Evolutionary conservation across 768 basidiomycete species (phyloP).

Genomic region (Thelephora ganbajun): DNA sequence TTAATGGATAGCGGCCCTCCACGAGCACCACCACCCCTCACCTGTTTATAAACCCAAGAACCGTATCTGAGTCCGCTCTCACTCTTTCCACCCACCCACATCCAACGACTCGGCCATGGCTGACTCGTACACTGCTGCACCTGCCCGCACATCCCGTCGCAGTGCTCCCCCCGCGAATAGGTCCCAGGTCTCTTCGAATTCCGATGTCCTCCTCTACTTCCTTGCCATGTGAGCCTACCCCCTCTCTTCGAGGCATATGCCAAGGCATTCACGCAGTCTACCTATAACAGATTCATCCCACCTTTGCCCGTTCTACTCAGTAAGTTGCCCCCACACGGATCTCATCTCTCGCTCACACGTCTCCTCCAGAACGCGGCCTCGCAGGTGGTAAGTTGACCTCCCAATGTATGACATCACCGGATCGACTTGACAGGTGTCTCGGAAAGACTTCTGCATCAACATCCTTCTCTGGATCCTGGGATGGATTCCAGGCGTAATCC

Average conservation of each 20-base stretch:
- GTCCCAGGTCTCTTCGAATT: slow-evolving; percentile 13
- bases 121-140: not conserved
- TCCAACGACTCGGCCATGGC: not conserved
- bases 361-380: slow-evolving; percentile 12
- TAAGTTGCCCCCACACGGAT: slow-evolving; percentile 7
- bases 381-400: slow-evolving; percentile 11
- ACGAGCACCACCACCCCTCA: too few species aligned
- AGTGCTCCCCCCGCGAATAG: too few species aligned
- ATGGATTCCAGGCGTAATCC: slow-evolving; percentile 30
- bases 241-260: not conserved
- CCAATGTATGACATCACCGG: not conserved
- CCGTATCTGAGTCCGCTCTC: not conserved
- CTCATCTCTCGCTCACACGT: not conserved
- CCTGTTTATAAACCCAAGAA: not conserved
- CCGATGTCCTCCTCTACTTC: slow-evolving; percentile 18
- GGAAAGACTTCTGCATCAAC: slow-evolving; percentile 23
- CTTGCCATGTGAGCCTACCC: slow-evolving; percentile 16
- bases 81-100: not conserved
- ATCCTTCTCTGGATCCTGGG: slow-evolving; percentile 27
- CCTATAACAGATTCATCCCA: too few species aligned
- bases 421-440: not conserved
- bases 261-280: slow-evolving; percentile 7
- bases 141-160: too few species aligned
- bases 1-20: too few species aligned
- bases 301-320: slow-evolving; percentile 19